phyloP scores from a whole-genome alignment of 2,329 filamentous ascomycete species.

The Zymoseptoria passerinii region DNA sequence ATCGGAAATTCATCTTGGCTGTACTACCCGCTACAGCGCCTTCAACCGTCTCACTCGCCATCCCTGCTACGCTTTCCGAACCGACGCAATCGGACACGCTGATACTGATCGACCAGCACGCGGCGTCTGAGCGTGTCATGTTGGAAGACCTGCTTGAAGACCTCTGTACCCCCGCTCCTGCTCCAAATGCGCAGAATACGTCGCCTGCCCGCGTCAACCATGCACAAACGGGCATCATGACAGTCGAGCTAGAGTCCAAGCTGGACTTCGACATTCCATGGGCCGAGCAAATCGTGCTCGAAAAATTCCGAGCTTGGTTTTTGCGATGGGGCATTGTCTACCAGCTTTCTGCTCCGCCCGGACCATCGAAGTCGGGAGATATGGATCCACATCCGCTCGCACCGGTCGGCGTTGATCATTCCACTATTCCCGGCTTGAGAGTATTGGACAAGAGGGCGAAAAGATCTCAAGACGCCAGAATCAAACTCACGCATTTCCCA shows the following conservation, averaged over 20 bases:
- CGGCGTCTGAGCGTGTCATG: conserved; percentile 79
- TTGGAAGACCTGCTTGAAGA: conserved; percentile 64
- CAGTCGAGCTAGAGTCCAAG: conserved; percentile 20
- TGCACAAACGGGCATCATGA: neutral
- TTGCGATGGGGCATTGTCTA: conserved; percentile 66
- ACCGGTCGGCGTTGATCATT: neutral
- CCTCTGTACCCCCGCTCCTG: conserved; percentile 36
- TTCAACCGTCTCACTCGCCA: conserved; percentile 85
- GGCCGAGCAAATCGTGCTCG: conserved; percentile 54
- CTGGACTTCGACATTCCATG: conserved; percentile 57
- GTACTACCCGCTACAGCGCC: conserved; percentile 42
- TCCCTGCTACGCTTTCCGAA: conserved; percentile 38
- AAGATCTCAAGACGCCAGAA: neutral
- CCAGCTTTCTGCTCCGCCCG: conserved; percentile 30
- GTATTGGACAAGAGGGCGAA: neutral
- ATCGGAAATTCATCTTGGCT: conserved; percentile 78
- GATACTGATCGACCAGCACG: conserved; percentile 84
- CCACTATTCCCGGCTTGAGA: neutral
- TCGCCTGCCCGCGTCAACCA: neutral
- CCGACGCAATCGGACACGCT: conserved; percentile 38
- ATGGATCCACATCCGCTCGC: neutral
- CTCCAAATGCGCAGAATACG: neutral
- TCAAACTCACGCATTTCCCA: neutral
- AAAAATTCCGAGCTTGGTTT: conserved; percentile 50
- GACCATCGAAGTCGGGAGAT: neutral